Evolutionary conservation across 768 basidiomycete genomes (phyloP), one percentile per base, ranked within the genome.

Genomic region (Pisolithus tinctorius): DNA sequence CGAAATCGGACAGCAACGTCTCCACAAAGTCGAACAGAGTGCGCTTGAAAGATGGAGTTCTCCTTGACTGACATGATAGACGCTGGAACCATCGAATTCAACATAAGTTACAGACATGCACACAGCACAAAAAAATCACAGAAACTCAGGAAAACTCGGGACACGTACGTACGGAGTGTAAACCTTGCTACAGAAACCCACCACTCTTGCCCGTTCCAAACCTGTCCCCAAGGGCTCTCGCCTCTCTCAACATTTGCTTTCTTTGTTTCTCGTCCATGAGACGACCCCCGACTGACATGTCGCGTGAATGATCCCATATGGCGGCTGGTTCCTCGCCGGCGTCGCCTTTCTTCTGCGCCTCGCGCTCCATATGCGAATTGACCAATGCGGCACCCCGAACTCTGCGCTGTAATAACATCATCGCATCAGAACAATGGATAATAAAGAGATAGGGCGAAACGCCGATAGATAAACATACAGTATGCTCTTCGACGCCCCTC

Each of bases 251-350:
- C 65, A 91, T 74, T 61, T 82, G 83, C 49, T 79, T 75, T 55
- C 95, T 76, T 63, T 88, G 84, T 42, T 74, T 77, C 53, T 96
- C 94, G 60, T 91, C 93, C 89, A 99, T 88, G 29, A 96, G 73
- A 46, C 89, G 73, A 13, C 95, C 94, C 1, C 84, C 84, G 4
- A 95, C 60, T 2, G 78, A 79, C 93, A 99, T 96, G 66, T 95
- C 92, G 27, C 93, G 76, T 34, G 82, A 73, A 60, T 90, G 92
- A 59, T 99, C 95, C 95, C 95, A 98, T 26, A 97, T 90, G 0
- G 63, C 84, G 0, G 80, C 70, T 0, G 78, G 71, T 30, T 80
- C 78, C 30, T 82, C 79, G 26, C 81, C 73, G 14, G 73, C 55
- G n/a, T 70, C 69, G 51, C 63, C 64, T 57, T 58, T 69, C 69